phyloP scores from a whole-genome alignment of 1,139 yeast genomes.

The Saccharomyces hybrid region DNA sequence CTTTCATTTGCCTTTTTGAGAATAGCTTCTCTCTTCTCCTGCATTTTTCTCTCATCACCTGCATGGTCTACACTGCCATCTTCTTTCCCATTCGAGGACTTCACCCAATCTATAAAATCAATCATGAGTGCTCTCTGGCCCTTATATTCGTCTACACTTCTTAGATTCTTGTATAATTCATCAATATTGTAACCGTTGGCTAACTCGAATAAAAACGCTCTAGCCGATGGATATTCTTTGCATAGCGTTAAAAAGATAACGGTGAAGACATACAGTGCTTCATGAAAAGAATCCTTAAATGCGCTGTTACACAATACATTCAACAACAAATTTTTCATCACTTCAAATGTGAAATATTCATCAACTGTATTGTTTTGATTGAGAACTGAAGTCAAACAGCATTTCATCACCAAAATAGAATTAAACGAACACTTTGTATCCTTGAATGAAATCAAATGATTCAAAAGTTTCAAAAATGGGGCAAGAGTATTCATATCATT shows the following conservation, averaged over 20 bases:
- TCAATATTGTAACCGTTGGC: conserved; percentile 38
- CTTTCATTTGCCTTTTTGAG: conserved; percentile 33
- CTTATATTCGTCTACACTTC: conserved; percentile 54
- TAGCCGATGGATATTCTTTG: conserved; percentile 41
- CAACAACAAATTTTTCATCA: conserved; percentile 41
- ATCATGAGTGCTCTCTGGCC: conserved; percentile 70
- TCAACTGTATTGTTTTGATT: conserved; percentile 73
- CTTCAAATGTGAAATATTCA: conserved; percentile 52
- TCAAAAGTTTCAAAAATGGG: conserved; percentile 67
- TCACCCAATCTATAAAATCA: conserved; percentile 47
- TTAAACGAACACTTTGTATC: conserved; percentile 92
- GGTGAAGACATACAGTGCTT: conserved; percentile 83
- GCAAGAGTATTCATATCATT: conserved; percentile 63
- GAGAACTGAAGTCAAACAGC: conserved; percentile 54
- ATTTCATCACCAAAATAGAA: conserved; percentile 72
- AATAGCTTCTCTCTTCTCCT: conserved; percentile 37
- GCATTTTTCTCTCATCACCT: conserved; percentile 35
- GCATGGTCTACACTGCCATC: conserved; percentile 30
- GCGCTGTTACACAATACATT: conserved; percentile 70
- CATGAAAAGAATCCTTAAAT: conserved; percentile 81
- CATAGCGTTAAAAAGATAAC: conserved; percentile 69
- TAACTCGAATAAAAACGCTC: conserved; percentile 33
- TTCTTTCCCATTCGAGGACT: conserved; percentile 36
- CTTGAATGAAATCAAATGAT: conserved; percentile 71
- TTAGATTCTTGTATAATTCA: conserved; percentile 52